Evolutionary conservation across 768 basidiomycete species (phyloP), one percentile per base, ranked within the genome.

Genomic region (Rhodotorula diobovata): DNA sequence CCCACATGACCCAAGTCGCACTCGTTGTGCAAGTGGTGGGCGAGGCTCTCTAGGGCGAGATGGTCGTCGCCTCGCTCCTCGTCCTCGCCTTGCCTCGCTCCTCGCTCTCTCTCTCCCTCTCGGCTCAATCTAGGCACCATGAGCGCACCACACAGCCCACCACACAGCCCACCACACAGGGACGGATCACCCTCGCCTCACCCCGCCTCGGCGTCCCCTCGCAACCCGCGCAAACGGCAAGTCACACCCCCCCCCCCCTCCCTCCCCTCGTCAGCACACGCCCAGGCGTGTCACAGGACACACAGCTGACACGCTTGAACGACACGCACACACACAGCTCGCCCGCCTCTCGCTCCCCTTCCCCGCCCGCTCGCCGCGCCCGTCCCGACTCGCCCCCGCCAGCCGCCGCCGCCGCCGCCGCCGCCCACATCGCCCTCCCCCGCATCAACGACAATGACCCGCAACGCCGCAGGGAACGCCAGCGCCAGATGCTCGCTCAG

Each of bases 401-500:
- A 39, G 12, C 56, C 15, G 32, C 32, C 18, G 8, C 48, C 25
- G 6, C 37, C 34, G 34, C 48, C 34, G 32, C n/a, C 18, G 23
- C 25, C 28, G 37, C 51, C 46, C 15, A 48, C 61, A 68, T 28
- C 61, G 51, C 61, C 45, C 35, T 75, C 46, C 74, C 74, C 35
- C 63, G 65, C 41, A 57, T 75, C 50, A 56, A 51, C 61, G 92
- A 93, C 80, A 87, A 85, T 28, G 91, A 93, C 79, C 91, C 90
- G 23, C 82, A 85, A 15, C 87, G 91, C 46, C 84, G 86, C 35
- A 86, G 87, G 0, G 86, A 92, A 77, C 87, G 92, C 56, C 90
- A 93, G 79, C 85, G 87, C 56, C 89, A 91, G 79, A 85, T 90
- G 46, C 88, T 90, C 2, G 85, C 88, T 37, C 85, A 87, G 62